Conservation (phyloP, 2,329 filamentous ascomycete species). For the Cytospora mali region DNA sequence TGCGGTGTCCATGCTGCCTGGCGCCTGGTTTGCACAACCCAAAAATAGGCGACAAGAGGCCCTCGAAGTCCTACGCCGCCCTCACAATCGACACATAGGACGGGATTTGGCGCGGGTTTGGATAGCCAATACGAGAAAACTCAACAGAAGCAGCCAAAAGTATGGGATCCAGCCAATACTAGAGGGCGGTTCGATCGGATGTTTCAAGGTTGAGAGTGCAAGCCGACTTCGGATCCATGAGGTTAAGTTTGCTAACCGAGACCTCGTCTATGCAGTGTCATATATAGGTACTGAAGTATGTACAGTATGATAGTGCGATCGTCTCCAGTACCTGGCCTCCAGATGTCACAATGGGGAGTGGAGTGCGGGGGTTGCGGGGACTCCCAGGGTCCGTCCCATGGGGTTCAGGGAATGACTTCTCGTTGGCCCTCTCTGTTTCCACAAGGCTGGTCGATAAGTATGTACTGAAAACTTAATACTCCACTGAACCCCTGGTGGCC, state of each 20-base stretch:
- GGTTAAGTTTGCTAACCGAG: not conserved
- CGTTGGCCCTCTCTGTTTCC: no score
- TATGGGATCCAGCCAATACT: not conserved
- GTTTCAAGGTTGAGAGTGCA: not conserved
- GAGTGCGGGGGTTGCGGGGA: not conserved
- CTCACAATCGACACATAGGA: not conserved
- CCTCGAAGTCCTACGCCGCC: not conserved
- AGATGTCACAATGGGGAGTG: not conserved
- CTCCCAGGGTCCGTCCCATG: not conserved
- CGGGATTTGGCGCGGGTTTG: no score
- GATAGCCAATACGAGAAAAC: not conserved
- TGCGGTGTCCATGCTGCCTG: constrained; percentile 4
- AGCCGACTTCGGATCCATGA: not conserved
- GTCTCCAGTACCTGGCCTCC: not conserved
- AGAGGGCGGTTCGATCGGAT: not conserved
- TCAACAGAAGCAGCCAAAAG: not conserved
- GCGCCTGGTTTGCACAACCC: not conserved
- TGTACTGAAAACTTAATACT: no score
- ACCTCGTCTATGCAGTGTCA: not conserved
- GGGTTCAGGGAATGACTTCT: no score
- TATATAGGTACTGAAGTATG: not conserved
- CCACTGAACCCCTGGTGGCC: no score
- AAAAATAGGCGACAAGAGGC: not conserved
- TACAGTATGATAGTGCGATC: not conserved
- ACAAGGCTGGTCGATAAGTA: no score